Evolutionary conservation across 2,329 filamentous ascomycete species (phyloP).

Genomic region (Fusarium camptoceras): DNA sequence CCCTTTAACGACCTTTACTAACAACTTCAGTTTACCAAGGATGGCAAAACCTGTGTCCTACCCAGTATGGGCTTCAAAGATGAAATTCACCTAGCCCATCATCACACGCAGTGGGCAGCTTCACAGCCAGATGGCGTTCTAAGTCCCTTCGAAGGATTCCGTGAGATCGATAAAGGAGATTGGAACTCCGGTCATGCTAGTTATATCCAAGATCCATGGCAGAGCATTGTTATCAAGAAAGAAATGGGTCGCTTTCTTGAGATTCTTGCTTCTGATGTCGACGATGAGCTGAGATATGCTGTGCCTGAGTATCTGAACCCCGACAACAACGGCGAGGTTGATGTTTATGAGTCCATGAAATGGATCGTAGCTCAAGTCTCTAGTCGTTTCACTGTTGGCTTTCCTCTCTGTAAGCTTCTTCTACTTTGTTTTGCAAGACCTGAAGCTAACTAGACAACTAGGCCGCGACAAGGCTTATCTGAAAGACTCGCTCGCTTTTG

Average conservation of each 20-base stretch:
- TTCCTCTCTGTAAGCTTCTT: slow-evolving; percentile 46
- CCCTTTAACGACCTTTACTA: accelerated
- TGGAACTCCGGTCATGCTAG: slow-evolving; percentile 54
- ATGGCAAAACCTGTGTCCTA: slow-evolving; percentile 55
- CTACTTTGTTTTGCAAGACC: accelerated
- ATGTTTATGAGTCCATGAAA: slow-evolving; percentile 45
- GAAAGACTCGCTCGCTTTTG: slow-evolving; percentile 45
- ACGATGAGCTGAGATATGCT: slow-evolving; percentile 50
- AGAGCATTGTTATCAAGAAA: slow-evolving; percentile 51
- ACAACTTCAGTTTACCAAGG: slow-evolving; percentile 51
- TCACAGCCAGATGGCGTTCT: slow-evolving; percentile 55
- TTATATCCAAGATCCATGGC: slow-evolving; percentile 53
- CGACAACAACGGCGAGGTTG: slow-evolving; percentile 46
- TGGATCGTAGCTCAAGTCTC: slow-evolving; percentile 49
- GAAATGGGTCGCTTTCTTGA: slow-evolving; percentile 52
- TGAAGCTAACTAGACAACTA: background rate
- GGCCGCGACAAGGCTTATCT: slow-evolving; percentile 53
- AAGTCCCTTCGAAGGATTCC: slow-evolving; percentile 51
- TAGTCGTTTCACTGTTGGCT: slow-evolving; percentile 50
- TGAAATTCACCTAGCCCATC: slow-evolving; percentile 57
- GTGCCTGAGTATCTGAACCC: slow-evolving; percentile 50
- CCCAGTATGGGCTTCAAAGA: slow-evolving; percentile 55
- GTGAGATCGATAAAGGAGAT: slow-evolving; percentile 53
- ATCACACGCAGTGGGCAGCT: slow-evolving; percentile 54
- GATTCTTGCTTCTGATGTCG: slow-evolving; percentile 48